Percentiles rank a stretch among this genome's conserved stretches.
These are phyloP conservation scores for Acacia concinna DNA, from an alignment of 331 rosid genomes.

Conservation along the genomic window DNA sequence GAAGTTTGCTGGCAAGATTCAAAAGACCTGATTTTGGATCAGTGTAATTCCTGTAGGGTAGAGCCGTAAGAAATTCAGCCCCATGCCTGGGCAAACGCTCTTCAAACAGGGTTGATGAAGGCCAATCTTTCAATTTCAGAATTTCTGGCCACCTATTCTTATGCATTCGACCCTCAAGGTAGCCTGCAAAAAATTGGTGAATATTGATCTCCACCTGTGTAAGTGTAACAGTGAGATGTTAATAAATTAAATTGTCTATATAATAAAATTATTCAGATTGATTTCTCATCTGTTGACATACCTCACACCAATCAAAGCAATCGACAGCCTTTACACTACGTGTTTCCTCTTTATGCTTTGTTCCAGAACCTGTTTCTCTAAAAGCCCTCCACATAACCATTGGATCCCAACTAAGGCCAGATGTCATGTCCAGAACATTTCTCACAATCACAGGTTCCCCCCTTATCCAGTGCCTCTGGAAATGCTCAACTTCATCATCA, in stretches of 20 bases:
- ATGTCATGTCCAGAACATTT: constrained; percentile 68
- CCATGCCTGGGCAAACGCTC: constrained; percentile 80
- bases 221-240: constrained; percentile 24
- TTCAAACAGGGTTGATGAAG: constrained; percentile 70
- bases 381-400: constrained; percentile 82
- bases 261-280: constrained; percentile 4
- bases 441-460: constrained; percentile 80
- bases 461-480: constrained; percentile 73
- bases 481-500: constrained; percentile 60
- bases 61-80: constrained; percentile 59
- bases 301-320: constrained; percentile 86
- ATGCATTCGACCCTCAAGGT: constrained; percentile 64
- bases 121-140: constrained; percentile 84
- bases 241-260: constrained; percentile 19
- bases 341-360: constrained; percentile 40
- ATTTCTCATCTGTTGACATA: constrained; percentile 29
- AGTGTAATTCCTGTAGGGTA: constrained; percentile 68
- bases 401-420: constrained; percentile 93
- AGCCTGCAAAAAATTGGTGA: constrained; percentile 68
- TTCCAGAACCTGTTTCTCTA: constrained; percentile 62
- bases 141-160: constrained; percentile 60
- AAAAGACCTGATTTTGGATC: constrained; percentile 63
- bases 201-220: constrained; percentile 66
- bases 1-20: constrained; percentile 69
- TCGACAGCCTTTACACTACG: constrained; percentile 48